Evolutionary conservation across 768 basidiomycete species (phyloP).

Genomic region (Rhodotorula toruloides): DNA sequence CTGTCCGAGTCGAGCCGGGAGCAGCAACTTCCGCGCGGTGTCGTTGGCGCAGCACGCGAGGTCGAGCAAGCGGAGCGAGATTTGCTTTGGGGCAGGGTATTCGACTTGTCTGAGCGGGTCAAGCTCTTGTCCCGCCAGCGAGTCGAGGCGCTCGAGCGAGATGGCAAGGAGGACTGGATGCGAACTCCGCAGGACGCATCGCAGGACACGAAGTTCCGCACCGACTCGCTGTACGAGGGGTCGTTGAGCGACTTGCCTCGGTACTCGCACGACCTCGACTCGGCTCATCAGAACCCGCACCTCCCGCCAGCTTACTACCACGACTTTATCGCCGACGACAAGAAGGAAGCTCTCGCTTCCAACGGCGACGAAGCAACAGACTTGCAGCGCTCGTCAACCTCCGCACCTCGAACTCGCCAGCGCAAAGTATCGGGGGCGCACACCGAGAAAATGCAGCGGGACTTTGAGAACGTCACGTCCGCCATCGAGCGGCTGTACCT

Average conservation of each 20-base stretch:
- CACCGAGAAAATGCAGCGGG: slow-evolving; percentile 74
- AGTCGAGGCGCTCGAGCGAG: slow-evolving; percentile 44
- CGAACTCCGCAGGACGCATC: not conserved
- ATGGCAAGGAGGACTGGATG: not conserved
- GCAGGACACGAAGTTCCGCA: too few species aligned
- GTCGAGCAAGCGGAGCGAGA: slow-evolving; percentile 57
- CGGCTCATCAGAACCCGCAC: slow-evolving; percentile 1
- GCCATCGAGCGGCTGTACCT: slow-evolving; percentile 85
- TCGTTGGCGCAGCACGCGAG: slow-evolving; percentile 50
- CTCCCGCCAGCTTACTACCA: slow-evolving; percentile 31
- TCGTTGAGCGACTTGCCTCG: slow-evolving; percentile 15
- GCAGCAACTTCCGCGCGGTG: slow-evolving; percentile 49
- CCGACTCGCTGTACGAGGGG: slow-evolving; percentile 7
- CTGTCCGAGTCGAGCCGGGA: slow-evolving; percentile 54
- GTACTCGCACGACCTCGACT: slow-evolving; percentile 19
- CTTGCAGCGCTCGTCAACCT: not conserved
- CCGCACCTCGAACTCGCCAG: not conserved
- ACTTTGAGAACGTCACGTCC: slow-evolving; percentile 74
- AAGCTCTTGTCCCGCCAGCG: slow-evolving; percentile 63
- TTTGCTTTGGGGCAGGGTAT: slow-evolving; percentile 69
- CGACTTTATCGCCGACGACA: slow-evolving; percentile 6
- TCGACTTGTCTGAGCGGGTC: slow-evolving; percentile 66
- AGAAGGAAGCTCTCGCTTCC: slow-evolving; percentile 5
- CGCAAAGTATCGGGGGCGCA: slow-evolving; percentile 28
- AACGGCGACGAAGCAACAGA: slow-evolving; percentile 24